Evolutionary conservation across 805 yeast genomes (phyloP), one percentile per base, ranked within the genome.

Genomic region (Teunomyces kruisii): DNA sequence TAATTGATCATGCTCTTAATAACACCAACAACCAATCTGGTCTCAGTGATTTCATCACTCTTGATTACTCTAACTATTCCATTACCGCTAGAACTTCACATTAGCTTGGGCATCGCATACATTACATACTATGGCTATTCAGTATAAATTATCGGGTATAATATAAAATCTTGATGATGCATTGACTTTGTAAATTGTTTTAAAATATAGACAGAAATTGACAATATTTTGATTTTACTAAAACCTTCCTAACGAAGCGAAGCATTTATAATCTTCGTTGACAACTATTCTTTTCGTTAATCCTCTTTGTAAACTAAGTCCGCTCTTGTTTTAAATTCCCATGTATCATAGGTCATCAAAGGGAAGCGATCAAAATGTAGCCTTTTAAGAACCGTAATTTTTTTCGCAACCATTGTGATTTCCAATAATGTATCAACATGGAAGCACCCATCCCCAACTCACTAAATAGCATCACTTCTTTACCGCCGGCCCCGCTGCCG

Each of bases 1-100:
- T 51, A 40, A 44, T 65, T 43, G 54, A 56, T 51, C 52, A 54
- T 33, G 46, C 55, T 8, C 29, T 54, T 32, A 46, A 40, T 45
- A 50, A 30, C 35, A 43, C 32, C 14, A 44, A 44, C 35, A 40
- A 43, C 32, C 40, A 40, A 9, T 33, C 57, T 6, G 35, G 28
- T 15, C 52, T 69, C 45, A 61, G 62, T 37, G 75, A 72, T 41
- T 59, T 72, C 40, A 71, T 72, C 24, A 68, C 74, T 6, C 67
- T 72, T 28, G 76, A 72, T 52, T 72, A 72, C 55, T 68, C 75
- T 12, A 68, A 65, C 48, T 72, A 61, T 47, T 70, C 75, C 33
- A 61, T 71, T 19, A 56, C 71, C 6, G 67, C 74, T n/a, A 50
- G 57, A 33, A 56, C 65, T 1, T 59, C 66, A 4, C 67, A 60